Conservation (phyloP, 768 basidiomycete genomes). For the Lactarius sp. region DNA sequence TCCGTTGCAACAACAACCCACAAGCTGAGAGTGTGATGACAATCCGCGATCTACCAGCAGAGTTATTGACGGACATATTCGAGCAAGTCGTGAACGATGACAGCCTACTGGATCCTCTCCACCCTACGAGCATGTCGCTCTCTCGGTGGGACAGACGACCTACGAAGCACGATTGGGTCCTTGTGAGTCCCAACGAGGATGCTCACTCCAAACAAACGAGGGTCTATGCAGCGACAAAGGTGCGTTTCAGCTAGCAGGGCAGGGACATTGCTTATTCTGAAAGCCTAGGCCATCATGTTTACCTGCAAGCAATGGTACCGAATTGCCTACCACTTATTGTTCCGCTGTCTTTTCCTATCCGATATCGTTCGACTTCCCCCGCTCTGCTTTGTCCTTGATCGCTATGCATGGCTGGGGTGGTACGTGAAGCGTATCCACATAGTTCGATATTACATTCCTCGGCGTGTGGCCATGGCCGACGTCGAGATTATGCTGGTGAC, state of each 20-base stretch:
- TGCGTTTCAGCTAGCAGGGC: constrained; percentile 30
- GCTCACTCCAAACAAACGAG: constrained; percentile 52
- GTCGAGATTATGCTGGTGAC: constrained; percentile 52
- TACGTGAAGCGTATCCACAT: constrained; percentile 72
- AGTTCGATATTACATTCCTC: constrained; percentile 44
- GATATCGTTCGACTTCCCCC: constrained; percentile 50
- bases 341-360: constrained; percentile 64
- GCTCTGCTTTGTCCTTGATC: constrained; percentile 49
- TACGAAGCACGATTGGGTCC: constrained; percentile 45
- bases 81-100: constrained; percentile 68
- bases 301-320: constrained; percentile 63
- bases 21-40: constrained; percentile 12
- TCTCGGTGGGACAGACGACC: constrained; percentile 57
- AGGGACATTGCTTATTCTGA: constrained; percentile 8
- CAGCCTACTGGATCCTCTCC: constrained; percentile 53
- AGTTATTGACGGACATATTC: constrained; percentile 68
- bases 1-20: neutral
- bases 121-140: constrained; percentile 59
- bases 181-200: constrained; percentile 57
- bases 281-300: constrained; percentile 55
- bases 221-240: constrained; percentile 66
- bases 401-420: constrained; percentile 55
- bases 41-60: constrained; percentile 48
- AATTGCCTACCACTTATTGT: constrained; percentile 61
- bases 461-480: constrained; percentile 41